Evolutionary conservation across 2,329 filamentous ascomycete species (phyloP).

Genomic region (Tolypocladium capitatum): DNA sequence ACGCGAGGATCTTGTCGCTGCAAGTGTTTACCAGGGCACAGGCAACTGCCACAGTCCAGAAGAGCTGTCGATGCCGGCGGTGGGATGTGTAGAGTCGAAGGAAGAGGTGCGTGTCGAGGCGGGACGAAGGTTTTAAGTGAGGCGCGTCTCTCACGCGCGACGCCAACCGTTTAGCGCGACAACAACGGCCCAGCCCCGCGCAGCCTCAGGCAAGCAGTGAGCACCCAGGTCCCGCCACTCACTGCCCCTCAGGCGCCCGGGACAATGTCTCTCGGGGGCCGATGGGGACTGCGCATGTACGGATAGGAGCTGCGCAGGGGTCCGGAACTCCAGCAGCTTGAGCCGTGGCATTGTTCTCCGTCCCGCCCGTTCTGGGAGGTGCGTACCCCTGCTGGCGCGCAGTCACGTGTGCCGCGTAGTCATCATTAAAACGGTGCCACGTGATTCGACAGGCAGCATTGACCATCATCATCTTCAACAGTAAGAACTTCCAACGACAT

Average conservation of each 20-base stretch:
- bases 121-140: constrained; percentile 22
- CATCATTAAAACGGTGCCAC: constrained; percentile 1
- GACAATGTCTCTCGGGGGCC: neutral
- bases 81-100: constrained; percentile 9
- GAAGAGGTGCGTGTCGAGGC: constrained; percentile 5
- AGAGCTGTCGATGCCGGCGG: constrained; percentile 3
- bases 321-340: neutral
- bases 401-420: constrained; percentile 8
- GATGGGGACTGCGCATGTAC: neutral
- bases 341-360: too few species aligned
- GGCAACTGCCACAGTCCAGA: constrained; percentile 7
- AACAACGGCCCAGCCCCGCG: constrained; percentile 10
- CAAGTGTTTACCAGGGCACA: constrained; percentile 11
- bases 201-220: neutral
- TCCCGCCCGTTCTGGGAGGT: too few species aligned
- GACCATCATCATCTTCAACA: neutral
- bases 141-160: constrained; percentile 21
- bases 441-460: neutral
- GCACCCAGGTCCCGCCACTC: neutral
- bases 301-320: neutral
- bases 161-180: constrained; percentile 20
- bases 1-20: constrained; percentile 11
- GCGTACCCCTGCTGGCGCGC: too few species aligned
- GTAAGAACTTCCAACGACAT: neutral
- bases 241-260: neutral